Base-by-base conservation (phyloP, 2,329 filamentous ascomycete species). In the Dothideomycetes sp. region DNA sequence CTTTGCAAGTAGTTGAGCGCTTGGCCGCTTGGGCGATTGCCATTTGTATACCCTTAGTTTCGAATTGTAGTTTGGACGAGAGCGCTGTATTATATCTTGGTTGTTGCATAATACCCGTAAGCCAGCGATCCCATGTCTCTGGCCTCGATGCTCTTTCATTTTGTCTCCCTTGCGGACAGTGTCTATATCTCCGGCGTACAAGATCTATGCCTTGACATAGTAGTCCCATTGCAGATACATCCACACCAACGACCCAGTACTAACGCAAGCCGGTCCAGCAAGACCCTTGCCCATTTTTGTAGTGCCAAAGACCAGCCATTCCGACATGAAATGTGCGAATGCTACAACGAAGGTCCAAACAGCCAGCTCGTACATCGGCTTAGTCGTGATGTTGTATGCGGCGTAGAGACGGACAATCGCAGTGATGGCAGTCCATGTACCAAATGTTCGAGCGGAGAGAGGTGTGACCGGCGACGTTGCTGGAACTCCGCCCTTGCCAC, bases 371-470 rank as follows among this genome's bases (percentile, higher is more conserved):
- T 93, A 95, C 41, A 88, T 69, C 31, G 74, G 71, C 1, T 75
- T 74, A 46, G 85, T 71, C 49, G 77, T 69, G 48, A 94, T 76
- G 60, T 93, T 71, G 65, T 93, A 94, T 23, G 84, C 84, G 4
- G 85, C 84, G 57, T 93, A 93, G 50, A 87, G 66, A 38, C 88
- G 77, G 31, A 94, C 73, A 36, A 94, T 67, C 44, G 78, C 75
- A 5, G 82, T 80, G 44, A 94, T 69, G 44, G 89, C 72, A 0
- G 88, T 93, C 80, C 87, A 95, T 20, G 84, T 91, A 40, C 83
- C 87, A 60, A 94, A 94, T 15, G 85, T 78, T 48, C 85, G 80
- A 18, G 80, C 80, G 9, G 79, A 80, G 20, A 94, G 76, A 4
- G 82, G 77, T 5, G 84, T 88, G 42, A 85, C 75, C 62, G 61